phyloP scores from a whole-genome alignment of 768 basidiomycete genomes.

The Boletus barrowsii region DNA sequence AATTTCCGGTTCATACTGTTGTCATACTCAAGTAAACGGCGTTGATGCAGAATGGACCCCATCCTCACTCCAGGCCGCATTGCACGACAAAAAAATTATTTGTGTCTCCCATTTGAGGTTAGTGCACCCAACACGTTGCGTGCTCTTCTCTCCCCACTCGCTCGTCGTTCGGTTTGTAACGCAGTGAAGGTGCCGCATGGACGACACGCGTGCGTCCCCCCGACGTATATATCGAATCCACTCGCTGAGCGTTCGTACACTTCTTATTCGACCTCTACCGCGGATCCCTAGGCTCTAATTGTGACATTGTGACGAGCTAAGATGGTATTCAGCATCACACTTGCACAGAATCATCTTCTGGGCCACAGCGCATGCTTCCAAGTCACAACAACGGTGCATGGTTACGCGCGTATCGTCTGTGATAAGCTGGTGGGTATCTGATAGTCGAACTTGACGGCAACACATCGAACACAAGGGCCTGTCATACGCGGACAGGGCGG shows the following conservation, averaged over 20 bases:
- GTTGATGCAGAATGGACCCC: constrained; percentile 11
- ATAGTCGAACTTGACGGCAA: constrained; percentile 21
- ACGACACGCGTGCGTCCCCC: neutral
- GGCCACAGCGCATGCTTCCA: neutral
- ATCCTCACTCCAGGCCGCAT: neutral
- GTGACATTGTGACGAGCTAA: constrained; percentile 24
- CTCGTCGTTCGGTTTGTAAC: neutral
- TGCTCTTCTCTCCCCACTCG: neutral
- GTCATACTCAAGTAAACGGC: constrained; percentile 14
- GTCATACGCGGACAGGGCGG: constrained; percentile 24
- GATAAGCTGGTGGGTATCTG: constrained; percentile 18
- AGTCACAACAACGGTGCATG: neutral
- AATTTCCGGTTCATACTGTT: constrained; percentile 17
- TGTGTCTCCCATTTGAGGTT: neutral
- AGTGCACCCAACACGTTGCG: neutral
- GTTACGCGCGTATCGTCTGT: neutral
- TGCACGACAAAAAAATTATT: neutral
- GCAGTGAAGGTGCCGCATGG: neutral
- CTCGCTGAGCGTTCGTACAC: neutral
- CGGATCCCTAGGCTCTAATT: constrained; percentile 22
- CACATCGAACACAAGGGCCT: constrained; percentile 23
- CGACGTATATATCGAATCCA: constrained; percentile 1
- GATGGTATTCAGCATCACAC: constrained; percentile 15
- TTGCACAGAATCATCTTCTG: neutral
- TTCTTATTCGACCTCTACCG: constrained; percentile 14